Base-by-base conservation (phyloP, 2,329 filamentous ascomycete genomes). In the Microdochium trichocladiopsis region DNA sequence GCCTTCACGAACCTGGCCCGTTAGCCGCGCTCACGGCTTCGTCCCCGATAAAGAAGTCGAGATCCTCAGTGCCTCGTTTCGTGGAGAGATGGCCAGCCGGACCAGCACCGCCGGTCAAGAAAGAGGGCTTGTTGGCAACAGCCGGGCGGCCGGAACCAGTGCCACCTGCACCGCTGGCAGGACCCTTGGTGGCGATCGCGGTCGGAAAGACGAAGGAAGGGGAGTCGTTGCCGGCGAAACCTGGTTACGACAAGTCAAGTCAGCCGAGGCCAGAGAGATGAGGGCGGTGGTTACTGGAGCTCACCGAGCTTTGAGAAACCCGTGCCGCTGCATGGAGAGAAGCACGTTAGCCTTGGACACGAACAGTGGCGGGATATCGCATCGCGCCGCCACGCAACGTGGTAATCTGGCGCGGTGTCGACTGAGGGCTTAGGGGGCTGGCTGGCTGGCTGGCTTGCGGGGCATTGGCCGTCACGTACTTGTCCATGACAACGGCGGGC, bases 401-500 rank as follows among this genome's bases (percentile, higher is more conserved):
- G 55, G 56, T 60, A 43, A 56, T 56, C 55, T 60, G 60, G 59
- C 54, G 55, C 64, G 61, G 58, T 55, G 51, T 53, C 48, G 49
- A 49, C 43, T 50, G 47, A 53, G 58, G 53, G 58, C 43, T 8
- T 49, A 55, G 55, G 50, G 23, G 47, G 28, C 47, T n/a, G n/a
- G n/a, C n/a, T n/a, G n/a, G n/a, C n/a, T n/a, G 52, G 47, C 41
- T 51, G 50, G 52, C 53, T 51, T 56, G 57, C 57, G 56, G 54
- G 56, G 57, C 52, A 41, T 49, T 53, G 67, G 62, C 63, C 66
- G 70, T 56, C 65, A 82, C 90, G 76, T 87, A 96, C 94, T 99
- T 99, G 94, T 99, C 94, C 93, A 99, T 99, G 90, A 99, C 94
- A 96, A 99, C 94, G 89, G 94, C 94, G 66, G 94, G 94, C 70